phyloP scores from a whole-genome alignment of 2,329 filamentous ascomycete species.

The Dothideomycetes sp. region DNA sequence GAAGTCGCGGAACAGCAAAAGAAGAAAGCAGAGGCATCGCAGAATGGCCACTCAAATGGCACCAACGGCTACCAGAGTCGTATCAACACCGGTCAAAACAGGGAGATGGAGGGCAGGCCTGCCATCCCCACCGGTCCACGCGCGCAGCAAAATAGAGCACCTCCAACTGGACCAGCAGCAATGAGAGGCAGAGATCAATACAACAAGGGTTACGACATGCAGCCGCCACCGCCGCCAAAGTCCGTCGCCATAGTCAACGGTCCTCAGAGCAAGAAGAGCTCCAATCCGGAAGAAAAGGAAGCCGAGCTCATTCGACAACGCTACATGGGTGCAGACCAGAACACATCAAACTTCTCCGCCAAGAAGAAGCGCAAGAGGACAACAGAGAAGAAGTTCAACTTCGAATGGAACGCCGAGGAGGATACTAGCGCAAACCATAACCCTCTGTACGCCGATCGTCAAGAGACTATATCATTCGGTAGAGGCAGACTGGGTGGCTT shows the following conservation, averaged over 20 bases:
- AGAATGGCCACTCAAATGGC: constrained; percentile 10
- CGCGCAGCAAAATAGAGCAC: constrained; percentile 40
- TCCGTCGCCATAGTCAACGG: constrained; percentile 23
- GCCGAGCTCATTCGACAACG: constrained; percentile 63
- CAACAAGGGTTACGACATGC: constrained; percentile 41
- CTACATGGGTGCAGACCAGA: constrained; percentile 86
- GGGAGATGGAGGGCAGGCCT: constrained; percentile 11
- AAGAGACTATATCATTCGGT: constrained; percentile 59
- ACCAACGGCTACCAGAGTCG: constrained; percentile 1
- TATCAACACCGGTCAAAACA: constrained; percentile 6
- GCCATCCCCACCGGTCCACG: constrained; percentile 61
- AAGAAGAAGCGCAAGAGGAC: constrained; percentile 92
- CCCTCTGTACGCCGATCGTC: constrained; percentile 60
- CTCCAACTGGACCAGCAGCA: constrained; percentile 39
- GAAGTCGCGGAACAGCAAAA: constrained; percentile 55
- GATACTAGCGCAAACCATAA: constrained; percentile 82
- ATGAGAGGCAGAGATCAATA: constrained; percentile 30
- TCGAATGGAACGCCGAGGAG: constrained; percentile 92
- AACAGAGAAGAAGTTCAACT: constrained; percentile 96
- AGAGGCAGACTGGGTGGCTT: constrained; percentile 58
- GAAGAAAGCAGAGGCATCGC: constrained; percentile 26
- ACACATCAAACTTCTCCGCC: constrained; percentile 79
- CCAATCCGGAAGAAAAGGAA: constrained; percentile 50
- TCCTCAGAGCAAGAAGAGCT: constrained; percentile 30
- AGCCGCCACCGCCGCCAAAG: constrained; percentile 37